These are phyloP conservation scores for Mucor racemosus DNA, from an alignment of 371 early-diverging fungal genomes.

Conservation along the genomic window DNA sequence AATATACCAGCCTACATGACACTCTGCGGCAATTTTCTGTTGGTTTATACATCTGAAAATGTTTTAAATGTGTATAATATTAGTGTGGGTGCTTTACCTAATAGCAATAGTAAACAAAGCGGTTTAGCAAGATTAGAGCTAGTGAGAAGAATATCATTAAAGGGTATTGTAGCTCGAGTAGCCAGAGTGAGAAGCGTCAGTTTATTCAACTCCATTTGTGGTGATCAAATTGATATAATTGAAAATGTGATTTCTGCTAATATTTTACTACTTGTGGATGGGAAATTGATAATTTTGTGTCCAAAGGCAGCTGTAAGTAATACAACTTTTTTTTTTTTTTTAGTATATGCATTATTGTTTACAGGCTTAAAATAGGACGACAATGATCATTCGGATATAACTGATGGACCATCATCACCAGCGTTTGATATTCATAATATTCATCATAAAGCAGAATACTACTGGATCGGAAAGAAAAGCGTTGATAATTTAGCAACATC, in stretches of 20 bases:
- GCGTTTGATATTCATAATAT: slow-evolving; percentile 66
- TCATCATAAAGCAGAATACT: slow-evolving; percentile 72
- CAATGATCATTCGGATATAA: slow-evolving; percentile 35
- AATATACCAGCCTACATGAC: slow-evolving; percentile 61
- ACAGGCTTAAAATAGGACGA: slow-evolving; percentile 27
- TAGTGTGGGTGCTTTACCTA: slow-evolving; percentile 7
- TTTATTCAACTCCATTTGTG: slow-evolving; percentile 47
- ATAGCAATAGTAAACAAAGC: neutral
- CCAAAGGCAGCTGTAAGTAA: slow-evolving; percentile 41
- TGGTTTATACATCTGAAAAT: slow-evolving; percentile 77
- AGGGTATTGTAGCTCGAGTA: slow-evolving; percentile 64
- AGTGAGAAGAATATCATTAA: slow-evolving; percentile 69
- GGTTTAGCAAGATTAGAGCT: slow-evolving; percentile 47
- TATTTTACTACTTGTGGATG: slow-evolving; percentile 56
- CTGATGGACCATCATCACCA: neutral
- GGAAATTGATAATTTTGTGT: slow-evolving; percentile 50
- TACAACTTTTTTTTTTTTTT: neutral
- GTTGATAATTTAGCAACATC: slow-evolving; percentile 65
- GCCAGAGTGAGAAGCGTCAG: slow-evolving; percentile 59
- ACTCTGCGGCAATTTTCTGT: slow-evolving; percentile 56
- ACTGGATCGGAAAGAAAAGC: slow-evolving; percentile 68
- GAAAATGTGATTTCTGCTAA: slow-evolving; percentile 47
- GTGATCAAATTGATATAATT: slow-evolving; percentile 44
- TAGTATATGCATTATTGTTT: neutral
- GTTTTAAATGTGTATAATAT: slow-evolving; percentile 56